Conservation (phyloP, 129 eudicot genomes). For the Flaveria ramosissima region DNA sequence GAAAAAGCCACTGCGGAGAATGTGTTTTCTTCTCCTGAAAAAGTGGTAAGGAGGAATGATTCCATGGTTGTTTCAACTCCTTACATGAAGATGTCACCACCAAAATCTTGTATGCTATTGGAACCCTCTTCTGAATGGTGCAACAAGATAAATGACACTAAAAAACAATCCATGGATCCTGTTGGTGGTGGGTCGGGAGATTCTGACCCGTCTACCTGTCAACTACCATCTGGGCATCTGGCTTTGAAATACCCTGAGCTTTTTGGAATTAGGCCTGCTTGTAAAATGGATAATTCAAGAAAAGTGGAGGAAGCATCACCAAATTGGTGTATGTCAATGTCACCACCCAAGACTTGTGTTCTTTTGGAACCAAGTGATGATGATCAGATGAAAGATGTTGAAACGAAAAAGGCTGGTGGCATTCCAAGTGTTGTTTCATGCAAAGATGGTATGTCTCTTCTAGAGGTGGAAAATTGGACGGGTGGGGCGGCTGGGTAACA, state of each 20-base stretch:
- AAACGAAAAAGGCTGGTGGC: slow-evolving; percentile 18
- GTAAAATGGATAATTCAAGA: slow-evolving; percentile 41
- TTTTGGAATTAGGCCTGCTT: slow-evolving; percentile 47
- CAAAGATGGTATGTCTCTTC: slow-evolving; percentile 44
- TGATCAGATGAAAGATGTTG: slow-evolving; percentile 33
- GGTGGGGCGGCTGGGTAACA: background rate
- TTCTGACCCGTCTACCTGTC: slow-evolving; percentile 51
- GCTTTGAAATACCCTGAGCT: slow-evolving; percentile 59
- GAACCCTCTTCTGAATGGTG: slow-evolving; percentile 59
- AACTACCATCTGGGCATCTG: slow-evolving; percentile 49
- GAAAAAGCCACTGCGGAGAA: slow-evolving; percentile 21
- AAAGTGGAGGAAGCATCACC: slow-evolving; percentile 70
- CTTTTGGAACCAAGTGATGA: slow-evolving; percentile 77
- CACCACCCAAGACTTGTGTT: slow-evolving; percentile 89
- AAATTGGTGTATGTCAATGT: slow-evolving; percentile 56
- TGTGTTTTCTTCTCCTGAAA: slow-evolving; percentile 47
- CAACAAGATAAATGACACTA: slow-evolving; percentile 38
- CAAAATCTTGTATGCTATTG: slow-evolving; percentile 67
- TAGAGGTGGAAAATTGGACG: background rate
- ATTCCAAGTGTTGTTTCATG: slow-evolving; percentile 27
- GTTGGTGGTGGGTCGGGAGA: slow-evolving; percentile 42
- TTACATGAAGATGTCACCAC: slow-evolving; percentile 75
- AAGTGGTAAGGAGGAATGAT: slow-evolving; percentile 24
- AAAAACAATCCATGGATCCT: slow-evolving; percentile 44
- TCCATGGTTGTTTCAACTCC: slow-evolving; percentile 66